Percentiles rank a stretch among this genome's conserved stretches.
Evolutionary conservation across 1,284 basidiomycete genomes (phyloP).

Genomic region (Rhodotorula mucilaginosa): DNA sequence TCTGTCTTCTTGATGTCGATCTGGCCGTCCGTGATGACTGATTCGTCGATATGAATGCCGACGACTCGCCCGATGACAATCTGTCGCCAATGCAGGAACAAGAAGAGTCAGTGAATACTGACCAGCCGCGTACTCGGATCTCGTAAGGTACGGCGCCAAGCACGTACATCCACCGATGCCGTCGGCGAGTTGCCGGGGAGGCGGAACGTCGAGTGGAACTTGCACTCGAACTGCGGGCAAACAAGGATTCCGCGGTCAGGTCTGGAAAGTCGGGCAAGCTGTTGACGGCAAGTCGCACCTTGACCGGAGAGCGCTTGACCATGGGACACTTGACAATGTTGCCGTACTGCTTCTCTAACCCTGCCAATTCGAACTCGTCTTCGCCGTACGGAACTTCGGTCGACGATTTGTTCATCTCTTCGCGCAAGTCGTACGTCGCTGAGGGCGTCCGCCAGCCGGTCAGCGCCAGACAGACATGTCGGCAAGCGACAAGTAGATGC

Average conservation of each 20-base stretch:
- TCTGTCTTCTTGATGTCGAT: conserved; percentile 1
- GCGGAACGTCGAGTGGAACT: not conserved
- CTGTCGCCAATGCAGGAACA: not conserved
- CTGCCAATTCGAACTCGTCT: conserved; percentile 20
- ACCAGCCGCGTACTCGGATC: not conserved
- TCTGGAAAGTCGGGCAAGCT: too few species aligned
- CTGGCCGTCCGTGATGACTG: not conserved
- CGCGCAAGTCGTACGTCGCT: conserved; percentile 24
- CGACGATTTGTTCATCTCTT: conserved; percentile 16
- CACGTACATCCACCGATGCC: not conserved
- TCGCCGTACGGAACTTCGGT: conserved; percentile 14
- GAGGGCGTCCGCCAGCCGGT: not conserved
- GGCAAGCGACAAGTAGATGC: not conserved
- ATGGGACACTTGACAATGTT: conserved; percentile 14
- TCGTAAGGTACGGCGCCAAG: not conserved
- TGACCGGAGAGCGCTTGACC: conserved; percentile 15
- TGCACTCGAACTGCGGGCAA: conserved; percentile 3
- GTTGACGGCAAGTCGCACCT: not conserved
- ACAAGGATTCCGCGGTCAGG: too few species aligned
- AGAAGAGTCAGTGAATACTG: not conserved
- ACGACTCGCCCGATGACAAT: conserved; percentile 5
- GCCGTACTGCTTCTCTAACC: conserved; percentile 8
- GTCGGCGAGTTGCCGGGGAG: not conserved
- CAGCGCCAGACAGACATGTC: too few species aligned
- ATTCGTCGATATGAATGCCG: conserved; percentile 3